Evolutionary conservation across 75 land plant species (phyloP).

Genomic region (Cryptomeria japonica): DNA sequence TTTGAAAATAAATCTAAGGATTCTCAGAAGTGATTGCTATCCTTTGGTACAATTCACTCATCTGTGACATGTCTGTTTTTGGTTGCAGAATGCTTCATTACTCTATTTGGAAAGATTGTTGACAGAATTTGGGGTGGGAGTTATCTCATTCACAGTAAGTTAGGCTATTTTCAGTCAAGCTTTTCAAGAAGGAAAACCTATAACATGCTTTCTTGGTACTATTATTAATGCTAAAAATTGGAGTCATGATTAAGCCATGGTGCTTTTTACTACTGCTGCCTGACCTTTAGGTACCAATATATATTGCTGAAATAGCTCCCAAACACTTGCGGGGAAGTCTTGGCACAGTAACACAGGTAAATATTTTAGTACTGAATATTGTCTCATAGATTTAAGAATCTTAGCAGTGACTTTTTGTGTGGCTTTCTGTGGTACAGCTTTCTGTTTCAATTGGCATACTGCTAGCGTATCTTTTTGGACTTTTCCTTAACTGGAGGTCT

Average conservation of each 20-base stretch:
- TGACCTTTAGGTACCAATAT: conserved; percentile 61
- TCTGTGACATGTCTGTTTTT: not conserved
- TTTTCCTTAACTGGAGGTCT: conserved; percentile 62
- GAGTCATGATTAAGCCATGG: not conserved
- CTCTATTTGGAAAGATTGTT: conserved; percentile 73
- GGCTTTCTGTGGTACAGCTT: conserved; percentile 16
- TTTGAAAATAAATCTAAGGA: not conserved
- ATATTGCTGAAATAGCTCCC: conserved; percentile 89
- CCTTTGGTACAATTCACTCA: not conserved
- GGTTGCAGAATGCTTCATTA: conserved; percentile 51
- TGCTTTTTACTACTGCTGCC: not conserved
- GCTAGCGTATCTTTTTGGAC: conserved; percentile 50
- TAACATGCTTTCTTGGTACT: not conserved
- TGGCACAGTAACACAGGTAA: conserved; percentile 84
- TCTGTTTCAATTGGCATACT: conserved; percentile 36
- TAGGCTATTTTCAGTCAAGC: not conserved
- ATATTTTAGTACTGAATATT: not conserved
- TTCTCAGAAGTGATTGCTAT: not conserved
- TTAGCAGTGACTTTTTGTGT: not conserved
- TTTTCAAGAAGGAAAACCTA: not conserved
- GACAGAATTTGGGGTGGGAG: conserved; percentile 86
- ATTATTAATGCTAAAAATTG: not conserved
- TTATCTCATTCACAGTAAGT: conserved; percentile 85
- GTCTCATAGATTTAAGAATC: not conserved
- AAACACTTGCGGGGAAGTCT: conserved; percentile 75